These are phyloP conservation scores for Acer campestre DNA, from an alignment of 345 rosid genomes.

Conservation along the genomic window DNA sequence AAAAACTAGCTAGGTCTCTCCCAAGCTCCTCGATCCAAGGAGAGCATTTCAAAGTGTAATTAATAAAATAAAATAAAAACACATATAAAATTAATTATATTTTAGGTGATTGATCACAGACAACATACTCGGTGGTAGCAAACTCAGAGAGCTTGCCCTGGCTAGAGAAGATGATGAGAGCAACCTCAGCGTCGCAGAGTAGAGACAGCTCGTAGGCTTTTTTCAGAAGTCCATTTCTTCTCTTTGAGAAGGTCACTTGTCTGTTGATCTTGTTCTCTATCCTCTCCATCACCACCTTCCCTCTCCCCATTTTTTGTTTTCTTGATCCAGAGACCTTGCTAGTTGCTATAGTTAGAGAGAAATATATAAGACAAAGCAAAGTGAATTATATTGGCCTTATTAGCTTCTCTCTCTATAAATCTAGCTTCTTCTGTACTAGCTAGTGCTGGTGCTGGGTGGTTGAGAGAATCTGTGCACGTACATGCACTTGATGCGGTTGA, in stretches of 20 bases:
- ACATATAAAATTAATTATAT: no score
- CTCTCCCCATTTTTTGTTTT: slow-evolving; percentile 40
- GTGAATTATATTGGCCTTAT: background rate
- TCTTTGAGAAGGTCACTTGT: slow-evolving; percentile 46
- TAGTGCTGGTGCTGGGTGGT: background rate
- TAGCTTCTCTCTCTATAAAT: background rate
- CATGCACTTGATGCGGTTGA: background rate
- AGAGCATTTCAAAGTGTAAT: background rate
- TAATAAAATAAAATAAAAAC: background rate
- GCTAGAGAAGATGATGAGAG: slow-evolving; percentile 46
- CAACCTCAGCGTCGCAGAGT: slow-evolving; percentile 46
- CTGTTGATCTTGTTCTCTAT: slow-evolving; percentile 49
- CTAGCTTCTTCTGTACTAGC: no score
- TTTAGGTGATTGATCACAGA: no score
- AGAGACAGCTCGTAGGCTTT: slow-evolving; percentile 47
- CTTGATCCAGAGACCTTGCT: no score
- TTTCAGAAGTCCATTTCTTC: slow-evolving; percentile 47
- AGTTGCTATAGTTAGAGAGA: background rate
- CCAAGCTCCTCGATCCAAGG: background rate
- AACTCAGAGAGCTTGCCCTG: slow-evolving; percentile 41
- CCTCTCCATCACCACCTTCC: slow-evolving; percentile 45
- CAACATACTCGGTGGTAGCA: slow-evolving; percentile 28
- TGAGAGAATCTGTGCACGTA: background rate
- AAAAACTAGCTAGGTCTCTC: background rate
- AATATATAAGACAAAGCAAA: background rate